Evolutionary conservation across 2,329 filamentous ascomycete genomes (phyloP).

Genomic region (Neoascochyta sp.): DNA sequence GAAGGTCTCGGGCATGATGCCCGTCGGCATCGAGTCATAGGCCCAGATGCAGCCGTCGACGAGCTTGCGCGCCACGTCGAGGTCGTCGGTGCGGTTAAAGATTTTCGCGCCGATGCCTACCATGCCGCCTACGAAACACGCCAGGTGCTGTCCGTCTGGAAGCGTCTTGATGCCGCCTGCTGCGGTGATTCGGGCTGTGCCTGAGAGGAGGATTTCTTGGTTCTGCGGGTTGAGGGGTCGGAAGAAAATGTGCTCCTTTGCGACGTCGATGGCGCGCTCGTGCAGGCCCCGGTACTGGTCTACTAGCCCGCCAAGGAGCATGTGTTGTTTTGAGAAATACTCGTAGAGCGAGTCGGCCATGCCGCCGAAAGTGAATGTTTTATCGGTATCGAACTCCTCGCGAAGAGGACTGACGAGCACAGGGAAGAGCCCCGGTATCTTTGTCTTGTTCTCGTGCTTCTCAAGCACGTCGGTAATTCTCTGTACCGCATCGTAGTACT

Average conservation of each 20-base stretch:
- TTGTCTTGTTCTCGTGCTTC: slow-evolving; percentile 34
- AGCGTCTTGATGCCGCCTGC: slow-evolving; percentile 43
- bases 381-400: slow-evolving; percentile 26
- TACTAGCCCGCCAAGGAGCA: slow-evolving; percentile 72
- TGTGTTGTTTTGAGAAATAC: slow-evolving; percentile 61
- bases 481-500: slow-evolving; percentile 40
- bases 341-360: slow-evolving; percentile 58
- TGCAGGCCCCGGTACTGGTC: slow-evolving; percentile 72
- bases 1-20: slow-evolving; percentile 55
- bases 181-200: slow-evolving; percentile 49
- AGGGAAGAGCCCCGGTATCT: slow-evolving; percentile 38
- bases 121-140: slow-evolving; percentile 56
- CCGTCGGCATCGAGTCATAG: slow-evolving; percentile 47
- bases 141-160: slow-evolving; percentile 49
- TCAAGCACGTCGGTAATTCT: slow-evolving; percentile 35
- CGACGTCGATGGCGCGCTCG: slow-evolving; percentile 61
- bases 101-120: slow-evolving; percentile 51
- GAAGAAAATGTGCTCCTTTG: slow-evolving; percentile 71
- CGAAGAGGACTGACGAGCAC: slow-evolving; percentile 31
- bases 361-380: slow-evolving; percentile 51
- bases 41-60: slow-evolving; percentile 57
- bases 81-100: slow-evolving; percentile 49
- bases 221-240: slow-evolving; percentile 67
- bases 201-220: slow-evolving; percentile 70
- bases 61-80: slow-evolving; percentile 49